A percentile compares a stretch with the other conserved stretches of the same genome.
Conservation (phyloP, 108 stramenopile species). For the Skeletonema tropicum region DNA sequence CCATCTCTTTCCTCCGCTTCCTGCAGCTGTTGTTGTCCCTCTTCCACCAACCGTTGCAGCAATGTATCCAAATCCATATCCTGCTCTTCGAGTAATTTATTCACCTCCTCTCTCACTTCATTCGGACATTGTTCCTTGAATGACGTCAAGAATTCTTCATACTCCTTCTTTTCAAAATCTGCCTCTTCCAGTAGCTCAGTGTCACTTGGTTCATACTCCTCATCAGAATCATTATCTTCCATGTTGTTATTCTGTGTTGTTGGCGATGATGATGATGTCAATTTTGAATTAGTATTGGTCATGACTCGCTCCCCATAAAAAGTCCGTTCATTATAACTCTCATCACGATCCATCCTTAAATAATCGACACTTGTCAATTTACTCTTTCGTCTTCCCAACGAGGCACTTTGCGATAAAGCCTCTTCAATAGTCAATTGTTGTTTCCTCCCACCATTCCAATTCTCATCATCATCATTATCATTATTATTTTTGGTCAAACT, state of each 20-base stretch:
- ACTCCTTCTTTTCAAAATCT: conserved; percentile 20
- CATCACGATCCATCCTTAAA: conserved; percentile 23
- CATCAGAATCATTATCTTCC: conserved; percentile 21
- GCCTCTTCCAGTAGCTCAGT: conserved; percentile 25
- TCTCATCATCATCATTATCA: conserved; percentile 24
- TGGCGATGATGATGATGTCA: background rate
- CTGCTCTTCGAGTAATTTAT: conserved; percentile 27
- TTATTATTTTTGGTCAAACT: conserved; percentile 19
- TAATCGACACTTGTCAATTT: conserved; percentile 24
- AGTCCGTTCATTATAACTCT: conserved; percentile 12
- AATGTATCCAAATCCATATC: conserved; percentile 39
- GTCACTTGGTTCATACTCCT: conserved; percentile 18
- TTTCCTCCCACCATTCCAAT: conserved; percentile 1
- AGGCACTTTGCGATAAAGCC: conserved; percentile 32
- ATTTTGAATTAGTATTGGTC: background rate
- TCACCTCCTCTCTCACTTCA: conserved; percentile 21
- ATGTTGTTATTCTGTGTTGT: background rate
- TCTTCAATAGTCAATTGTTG: conserved; percentile 66
- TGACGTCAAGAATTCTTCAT: conserved; percentile 12
- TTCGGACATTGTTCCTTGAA: conserved; percentile 13
- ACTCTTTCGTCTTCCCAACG: background rate
- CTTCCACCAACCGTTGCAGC: conserved; percentile 31
- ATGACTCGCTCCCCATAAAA: conserved; percentile 7
- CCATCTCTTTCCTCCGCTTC: conserved; percentile 7
- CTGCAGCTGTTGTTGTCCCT: conserved; percentile 3